A percentile compares a stretch with the other conserved stretches of the same genome.
phyloP scores from a whole-genome alignment of 23 red algal genomes.

The Gracilaria caudata region DNA sequence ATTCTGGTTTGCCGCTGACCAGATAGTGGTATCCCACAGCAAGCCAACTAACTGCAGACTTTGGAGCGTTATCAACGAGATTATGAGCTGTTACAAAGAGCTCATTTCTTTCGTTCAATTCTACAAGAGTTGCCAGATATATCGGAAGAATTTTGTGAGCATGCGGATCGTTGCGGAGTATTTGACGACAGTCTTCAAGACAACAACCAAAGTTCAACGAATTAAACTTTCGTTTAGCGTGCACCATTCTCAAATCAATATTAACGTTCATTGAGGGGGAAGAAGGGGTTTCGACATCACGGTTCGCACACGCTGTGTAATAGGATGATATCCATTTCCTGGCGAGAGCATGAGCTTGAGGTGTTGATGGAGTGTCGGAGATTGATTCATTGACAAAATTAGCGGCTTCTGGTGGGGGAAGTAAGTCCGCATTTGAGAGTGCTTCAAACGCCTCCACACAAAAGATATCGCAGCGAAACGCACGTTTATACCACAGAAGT shows the following conservation, averaged over 20 bases:
- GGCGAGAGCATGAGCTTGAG: conserved; percentile 24
- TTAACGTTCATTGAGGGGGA: conserved; percentile 6
- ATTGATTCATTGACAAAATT: conserved; percentile 37
- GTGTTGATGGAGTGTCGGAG: background rate
- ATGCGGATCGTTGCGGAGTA: conserved; percentile 49
- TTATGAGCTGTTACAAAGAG: conserved; percentile 83
- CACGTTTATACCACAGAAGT: conserved; percentile 58
- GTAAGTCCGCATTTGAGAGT: conserved; percentile 48
- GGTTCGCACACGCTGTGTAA: conserved; percentile 42
- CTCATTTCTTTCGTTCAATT: conserved; percentile 47
- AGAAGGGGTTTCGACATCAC: conserved; percentile 8
- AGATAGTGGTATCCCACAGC: conserved; percentile 92
- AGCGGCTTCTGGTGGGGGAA: conserved; percentile 32
- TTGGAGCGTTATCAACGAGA: conserved; percentile 76
- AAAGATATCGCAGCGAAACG: conserved; percentile 54
- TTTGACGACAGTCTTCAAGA: conserved; percentile 16
- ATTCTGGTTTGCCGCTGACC: conserved; percentile 63
- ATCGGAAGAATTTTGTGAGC: conserved; percentile 25
- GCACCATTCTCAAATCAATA: conserved; percentile 17
- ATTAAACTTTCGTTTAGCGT: conserved; percentile 30
- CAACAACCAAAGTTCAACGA: conserved; percentile 31
- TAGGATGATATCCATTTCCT: conserved; percentile 45
- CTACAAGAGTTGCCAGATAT: conserved; percentile 71
- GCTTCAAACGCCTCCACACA: conserved; percentile 69
- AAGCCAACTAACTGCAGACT: conserved; percentile 65